phyloP scores from a whole-genome alignment of 805 yeast genomes.

The Hanseniaspora valbyensis region DNA sequence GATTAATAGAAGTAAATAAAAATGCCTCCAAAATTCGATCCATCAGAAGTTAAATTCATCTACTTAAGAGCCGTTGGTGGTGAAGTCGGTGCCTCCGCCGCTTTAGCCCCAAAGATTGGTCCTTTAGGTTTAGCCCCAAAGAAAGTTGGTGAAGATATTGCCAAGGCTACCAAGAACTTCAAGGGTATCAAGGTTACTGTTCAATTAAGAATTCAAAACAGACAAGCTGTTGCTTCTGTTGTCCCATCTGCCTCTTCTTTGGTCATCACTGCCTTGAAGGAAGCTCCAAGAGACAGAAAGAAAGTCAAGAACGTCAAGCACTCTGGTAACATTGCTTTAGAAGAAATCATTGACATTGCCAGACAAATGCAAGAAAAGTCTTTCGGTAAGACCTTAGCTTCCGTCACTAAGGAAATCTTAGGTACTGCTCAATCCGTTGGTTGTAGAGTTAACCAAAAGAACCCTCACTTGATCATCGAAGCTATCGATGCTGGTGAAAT shows the following conservation, averaged over 20 bases:
- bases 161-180: slow-evolving; percentile 98
- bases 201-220: slow-evolving; percentile 97
- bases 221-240: slow-evolving; percentile 98
- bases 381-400: slow-evolving; percentile 93
- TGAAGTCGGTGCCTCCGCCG: slow-evolving; percentile 99
- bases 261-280: slow-evolving; percentile 98
- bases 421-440: slow-evolving; percentile 99
- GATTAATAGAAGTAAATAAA: slow-evolving; percentile 24
- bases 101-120: slow-evolving; percentile 99
- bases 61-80: slow-evolving; percentile 99
- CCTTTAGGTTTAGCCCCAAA: slow-evolving; percentile 99
- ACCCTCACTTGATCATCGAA: slow-evolving; percentile 97
- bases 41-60: slow-evolving; percentile 94
- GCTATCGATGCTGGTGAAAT: slow-evolving; percentile 98
- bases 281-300: slow-evolving; percentile 99
- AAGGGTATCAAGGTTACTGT: slow-evolving; percentile 99
- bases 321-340: slow-evolving; percentile 96
- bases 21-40: slow-evolving; percentile 99
- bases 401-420: slow-evolving; percentile 95
- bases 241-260: slow-evolving; percentile 99
- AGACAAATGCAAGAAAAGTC: slow-evolving; percentile 96
- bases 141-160: slow-evolving; percentile 99
- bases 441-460: slow-evolving; percentile 98
- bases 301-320: slow-evolving; percentile 99
- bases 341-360: slow-evolving; percentile 93